phyloP scores from a whole-genome alignment of 257 asterid genomes.

The Henckelia pumila region DNA sequence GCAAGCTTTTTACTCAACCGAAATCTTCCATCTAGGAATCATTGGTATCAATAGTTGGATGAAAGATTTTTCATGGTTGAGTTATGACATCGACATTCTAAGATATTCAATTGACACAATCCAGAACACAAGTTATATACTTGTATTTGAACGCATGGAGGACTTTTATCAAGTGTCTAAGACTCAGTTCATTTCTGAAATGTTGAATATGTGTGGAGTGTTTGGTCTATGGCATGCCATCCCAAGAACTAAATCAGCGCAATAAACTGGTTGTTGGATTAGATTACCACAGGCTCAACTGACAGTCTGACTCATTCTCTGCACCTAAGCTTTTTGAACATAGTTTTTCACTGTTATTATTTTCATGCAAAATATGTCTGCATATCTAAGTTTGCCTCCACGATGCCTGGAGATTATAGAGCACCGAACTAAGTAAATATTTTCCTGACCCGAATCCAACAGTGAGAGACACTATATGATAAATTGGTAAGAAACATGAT shows the following conservation, averaged over 20 bases:
- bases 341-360: neutral
- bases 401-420: neutral
- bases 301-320: neutral
- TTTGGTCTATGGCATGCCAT: neutral
- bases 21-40: neutral
- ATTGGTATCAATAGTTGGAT: neutral
- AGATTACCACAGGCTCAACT: neutral
- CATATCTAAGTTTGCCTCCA: neutral
- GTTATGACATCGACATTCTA: neutral
- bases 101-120: too few relatives aligned
- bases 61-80: neutral
- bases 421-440: neutral
- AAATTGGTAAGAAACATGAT: neutral
- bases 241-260: neutral
- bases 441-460: neutral
- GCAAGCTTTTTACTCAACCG: neutral
- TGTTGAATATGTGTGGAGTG: neutral
- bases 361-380: neutral
- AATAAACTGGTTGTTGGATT: neutral
- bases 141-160: neutral
- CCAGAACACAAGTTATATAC: neutral
- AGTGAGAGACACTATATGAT: neutral
- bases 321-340: neutral
- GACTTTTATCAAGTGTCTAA: neutral
- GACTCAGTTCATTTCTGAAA: constrained; percentile 6